These are phyloP conservation scores for Scedosporium minutisporum DNA, from an alignment of 2,329 filamentous ascomycete species.

Conservation along the genomic window DNA sequence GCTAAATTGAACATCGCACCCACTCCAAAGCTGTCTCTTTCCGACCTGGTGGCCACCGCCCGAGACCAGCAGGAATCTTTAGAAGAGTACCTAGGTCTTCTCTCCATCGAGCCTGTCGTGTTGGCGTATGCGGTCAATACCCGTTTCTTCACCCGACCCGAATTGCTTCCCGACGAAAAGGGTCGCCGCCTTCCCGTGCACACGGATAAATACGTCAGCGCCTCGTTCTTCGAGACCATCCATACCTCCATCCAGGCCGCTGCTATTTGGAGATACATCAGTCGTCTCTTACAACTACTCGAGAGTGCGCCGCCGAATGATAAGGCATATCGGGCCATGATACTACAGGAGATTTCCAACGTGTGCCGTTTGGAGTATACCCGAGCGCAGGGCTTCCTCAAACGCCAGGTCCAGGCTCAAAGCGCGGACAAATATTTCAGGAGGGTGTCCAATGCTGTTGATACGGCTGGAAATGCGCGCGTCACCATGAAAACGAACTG, in stretches of 20 bases:
- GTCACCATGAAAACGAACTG: slow-evolving; percentile 31
- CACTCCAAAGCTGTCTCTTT: neutral
- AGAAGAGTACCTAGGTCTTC: slow-evolving; percentile 24
- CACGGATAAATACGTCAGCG: slow-evolving; percentile 32
- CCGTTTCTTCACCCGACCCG: slow-evolving; percentile 28
- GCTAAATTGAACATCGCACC: neutral
- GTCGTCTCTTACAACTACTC: slow-evolving; percentile 24
- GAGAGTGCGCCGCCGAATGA: slow-evolving; percentile 11
- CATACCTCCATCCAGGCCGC: slow-evolving; percentile 23
- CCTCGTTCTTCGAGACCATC: slow-evolving; percentile 30
- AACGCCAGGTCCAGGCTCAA: slow-evolving; percentile 26
- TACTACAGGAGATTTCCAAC: slow-evolving; percentile 37
- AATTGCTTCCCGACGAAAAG: slow-evolving; percentile 34
- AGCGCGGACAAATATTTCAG: slow-evolving; percentile 31
- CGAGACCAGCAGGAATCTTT: slow-evolving; percentile 22
- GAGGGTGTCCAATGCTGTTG: slow-evolving; percentile 23
- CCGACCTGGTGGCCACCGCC: slow-evolving; percentile 13
- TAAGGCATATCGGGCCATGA: slow-evolving; percentile 20
- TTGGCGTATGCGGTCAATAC: slow-evolving; percentile 23
- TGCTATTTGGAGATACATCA: slow-evolving; percentile 31
- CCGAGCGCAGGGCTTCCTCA: slow-evolving; percentile 27
- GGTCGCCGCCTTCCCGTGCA: slow-evolving; percentile 25
- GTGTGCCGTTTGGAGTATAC: slow-evolving; percentile 32
- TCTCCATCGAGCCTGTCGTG: slow-evolving; percentile 21
- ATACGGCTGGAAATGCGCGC: slow-evolving; percentile 24